Evolutionary conservation across 768 basidiomycete species (phyloP), one percentile per base, ranked within the genome.

Genomic region (Lactarius pseudohatsudake): DNA sequence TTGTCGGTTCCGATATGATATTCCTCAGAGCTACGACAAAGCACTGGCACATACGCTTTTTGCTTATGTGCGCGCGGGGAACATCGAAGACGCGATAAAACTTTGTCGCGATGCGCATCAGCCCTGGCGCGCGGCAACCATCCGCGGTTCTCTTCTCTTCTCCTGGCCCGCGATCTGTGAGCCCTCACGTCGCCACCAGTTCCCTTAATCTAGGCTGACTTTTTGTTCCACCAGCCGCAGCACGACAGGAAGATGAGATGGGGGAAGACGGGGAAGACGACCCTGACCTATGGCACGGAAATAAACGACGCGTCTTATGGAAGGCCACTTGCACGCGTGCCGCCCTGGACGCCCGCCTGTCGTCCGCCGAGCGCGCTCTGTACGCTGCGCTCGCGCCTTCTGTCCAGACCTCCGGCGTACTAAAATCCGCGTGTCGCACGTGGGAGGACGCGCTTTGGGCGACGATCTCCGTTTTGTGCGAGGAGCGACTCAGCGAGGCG

Each of bases 401-500:
- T 15, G 84, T 81, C 56, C 87, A 83, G 75, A 91, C 90, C 1
- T 82, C 85, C 0, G 78, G 76, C 26, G 76, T 89, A 38, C 83
- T 94, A 40, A 87, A 90, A 68, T 82, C 87, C 0, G 86, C 90
- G 3, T 96, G 93, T 72, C 78, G 87, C 40, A 90, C 91, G 26
- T 98, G 96, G 96, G 92, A 96, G 72, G 97, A 99, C 73, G 89
- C 96, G 73, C 80, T 98, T 0, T 99, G 97, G 97, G 93, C 92
- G 0, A 89, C 92, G 65, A 80, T 95, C 59, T 87, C 87, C 70
- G 82, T 92, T 58, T 79, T 92, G 45, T 89, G 91, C 71, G 92
- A 96, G 73, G 88, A 93, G 70, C 87, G 90, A 66, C 84, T 90
- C 74, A 88, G 86, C 55, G 81, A 80, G 36, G 87, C 90, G 67